Evolutionary conservation across 2,329 filamentous ascomycete genomes (phyloP).

Genomic region (Dryadomyces quercivorus): DNA sequence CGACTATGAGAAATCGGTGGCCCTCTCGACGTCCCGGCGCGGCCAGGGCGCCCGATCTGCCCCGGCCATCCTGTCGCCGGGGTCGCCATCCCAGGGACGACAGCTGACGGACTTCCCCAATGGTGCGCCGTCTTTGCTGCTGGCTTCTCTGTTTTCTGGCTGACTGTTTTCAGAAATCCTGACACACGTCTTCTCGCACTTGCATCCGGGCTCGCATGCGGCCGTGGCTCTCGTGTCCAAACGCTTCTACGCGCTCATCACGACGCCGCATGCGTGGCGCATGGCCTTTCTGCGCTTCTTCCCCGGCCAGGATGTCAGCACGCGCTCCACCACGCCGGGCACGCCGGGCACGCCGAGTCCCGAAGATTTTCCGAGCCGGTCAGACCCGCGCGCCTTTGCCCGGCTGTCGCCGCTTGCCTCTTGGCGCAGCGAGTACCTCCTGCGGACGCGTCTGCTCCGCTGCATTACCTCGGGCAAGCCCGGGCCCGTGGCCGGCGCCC

Average conservation of each 20-base stretch:
- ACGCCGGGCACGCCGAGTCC: background rate
- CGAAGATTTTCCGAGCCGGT: slow-evolving; percentile 41
- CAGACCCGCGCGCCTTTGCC: slow-evolving; percentile 68
- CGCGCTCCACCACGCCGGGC: background rate
- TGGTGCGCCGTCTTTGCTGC: slow-evolving; percentile 39
- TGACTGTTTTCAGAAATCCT: slow-evolving; percentile 56
- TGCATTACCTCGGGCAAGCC: slow-evolving; percentile 77
- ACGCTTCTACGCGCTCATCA: slow-evolving; percentile 76
- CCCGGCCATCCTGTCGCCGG: slow-evolving; percentile 9
- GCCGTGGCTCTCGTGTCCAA: slow-evolving; percentile 76
- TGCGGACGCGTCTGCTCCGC: slow-evolving; percentile 72
- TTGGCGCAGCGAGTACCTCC: slow-evolving; percentile 91
- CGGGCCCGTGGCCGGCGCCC: slow-evolving; percentile 20
- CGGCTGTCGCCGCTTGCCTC: slow-evolving; percentile 75
- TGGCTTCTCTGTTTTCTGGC: background rate
- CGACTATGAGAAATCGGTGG: slow-evolving; percentile 49
- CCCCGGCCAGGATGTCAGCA: slow-evolving; percentile 48
- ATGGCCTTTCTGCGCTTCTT: slow-evolving; percentile 88
- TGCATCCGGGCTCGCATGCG: slow-evolving; percentile 73
- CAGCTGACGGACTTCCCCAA: slow-evolving; percentile 59
- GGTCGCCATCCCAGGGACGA: slow-evolving; percentile 16
- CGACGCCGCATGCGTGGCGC: slow-evolving; percentile 85
- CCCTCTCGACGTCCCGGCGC: slow-evolving; percentile 26
- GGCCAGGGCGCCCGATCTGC: slow-evolving; percentile 15
- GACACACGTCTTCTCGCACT: slow-evolving; percentile 80